Percentiles rank a stretch among this genome's conserved stretches.
Conservation (phyloP, 73 alveolate genomes). For the Diophrys appendiculata region DNA sequence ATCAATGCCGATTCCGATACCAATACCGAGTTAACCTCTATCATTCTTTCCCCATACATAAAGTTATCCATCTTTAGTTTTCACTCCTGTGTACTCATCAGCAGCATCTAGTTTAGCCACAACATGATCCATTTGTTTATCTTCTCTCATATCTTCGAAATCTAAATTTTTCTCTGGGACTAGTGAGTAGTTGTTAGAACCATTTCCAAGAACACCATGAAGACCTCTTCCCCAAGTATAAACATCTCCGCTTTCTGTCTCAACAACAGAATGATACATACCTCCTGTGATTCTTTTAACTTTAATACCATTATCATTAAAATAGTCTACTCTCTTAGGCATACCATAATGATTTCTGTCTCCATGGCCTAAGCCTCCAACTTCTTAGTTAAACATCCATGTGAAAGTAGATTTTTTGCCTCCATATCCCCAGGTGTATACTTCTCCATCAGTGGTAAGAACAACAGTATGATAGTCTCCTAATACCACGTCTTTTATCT, state of each 20-base stretch:
- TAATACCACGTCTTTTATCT: slow-evolving; percentile 53
- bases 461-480: slow-evolving; percentile 93
- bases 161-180: slow-evolving; percentile 53
- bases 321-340: slow-evolving; percentile 79
- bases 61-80: slow-evolving; percentile 38
- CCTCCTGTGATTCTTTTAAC: slow-evolving; percentile 55
- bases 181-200: slow-evolving; percentile 41
- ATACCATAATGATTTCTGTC: slow-evolving; percentile 71
- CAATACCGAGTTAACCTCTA: slow-evolving; percentile 62
- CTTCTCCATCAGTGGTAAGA: slow-evolving; percentile 86
- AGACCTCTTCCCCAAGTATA: slow-evolving; percentile 76
- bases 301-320: slow-evolving; percentile 48
- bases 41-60: slow-evolving; percentile 68
- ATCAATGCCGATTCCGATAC: slow-evolving; percentile 61
- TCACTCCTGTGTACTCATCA: slow-evolving; percentile 56
- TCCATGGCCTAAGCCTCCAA: slow-evolving; percentile 94
- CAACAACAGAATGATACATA: slow-evolving; percentile 46
- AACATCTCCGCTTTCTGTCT: slow-evolving; percentile 34
- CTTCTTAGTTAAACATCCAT: slow-evolving; percentile 75
- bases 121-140: slow-evolving; percentile 3
- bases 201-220: slow-evolving; percentile 72
- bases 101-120: slow-evolving; percentile 57
- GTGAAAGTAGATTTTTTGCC: slow-evolving; percentile 70
- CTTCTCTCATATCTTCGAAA: slow-evolving; percentile 23
- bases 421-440: slow-evolving; percentile 95